These are phyloP conservation scores for Scheffersomyces cryptocercus DNA, from an alignment of 1,139 yeast genomes.

Conservation along the genomic window DNA sequence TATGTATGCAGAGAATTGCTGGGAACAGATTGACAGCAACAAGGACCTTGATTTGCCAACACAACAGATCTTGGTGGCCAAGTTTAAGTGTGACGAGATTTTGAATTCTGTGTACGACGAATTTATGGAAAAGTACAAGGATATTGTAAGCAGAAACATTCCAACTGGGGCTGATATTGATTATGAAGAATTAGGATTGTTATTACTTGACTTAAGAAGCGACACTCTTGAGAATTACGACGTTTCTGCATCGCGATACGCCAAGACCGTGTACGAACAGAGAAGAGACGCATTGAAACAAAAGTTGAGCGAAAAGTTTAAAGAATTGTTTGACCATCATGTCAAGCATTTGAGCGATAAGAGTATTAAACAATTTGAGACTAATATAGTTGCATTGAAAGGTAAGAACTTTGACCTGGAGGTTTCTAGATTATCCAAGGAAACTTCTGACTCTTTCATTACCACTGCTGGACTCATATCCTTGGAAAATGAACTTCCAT, in stretches of 20 bases:
- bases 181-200: slow-evolving; percentile 40
- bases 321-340: slow-evolving; percentile 42
- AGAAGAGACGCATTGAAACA: slow-evolving; percentile 51
- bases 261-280: slow-evolving; percentile 61
- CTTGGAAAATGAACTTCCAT: slow-evolving; percentile 23
- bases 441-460: slow-evolving; percentile 17
- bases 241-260: slow-evolving; percentile 70
- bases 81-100: slow-evolving; percentile 93
- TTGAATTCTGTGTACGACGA: slow-evolving; percentile 50
- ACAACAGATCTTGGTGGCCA: slow-evolving; percentile 91
- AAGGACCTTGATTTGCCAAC: slow-evolving; percentile 95
- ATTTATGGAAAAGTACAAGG: slow-evolving; percentile 40
- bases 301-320: slow-evolving; percentile 47
- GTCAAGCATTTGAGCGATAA: slow-evolving; percentile 8
- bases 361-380: slow-evolving; percentile 4
- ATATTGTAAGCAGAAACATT: slow-evolving; percentile 12
- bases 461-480: slow-evolving; percentile 23
- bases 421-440: slow-evolving; percentile 8
- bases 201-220: slow-evolving; percentile 41
- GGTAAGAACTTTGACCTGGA: slow-evolving; percentile 7
- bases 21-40: slow-evolving; percentile 92
- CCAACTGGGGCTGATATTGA: slow-evolving; percentile 22
- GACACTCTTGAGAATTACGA: slow-evolving; percentile 59
- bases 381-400: slow-evolving; percentile 6
- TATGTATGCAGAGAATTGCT: slow-evolving; percentile 83